Evolutionary conservation across 1,284 basidiomycete genomes (phyloP).

Genomic region (Moniliella sp.): DNA sequence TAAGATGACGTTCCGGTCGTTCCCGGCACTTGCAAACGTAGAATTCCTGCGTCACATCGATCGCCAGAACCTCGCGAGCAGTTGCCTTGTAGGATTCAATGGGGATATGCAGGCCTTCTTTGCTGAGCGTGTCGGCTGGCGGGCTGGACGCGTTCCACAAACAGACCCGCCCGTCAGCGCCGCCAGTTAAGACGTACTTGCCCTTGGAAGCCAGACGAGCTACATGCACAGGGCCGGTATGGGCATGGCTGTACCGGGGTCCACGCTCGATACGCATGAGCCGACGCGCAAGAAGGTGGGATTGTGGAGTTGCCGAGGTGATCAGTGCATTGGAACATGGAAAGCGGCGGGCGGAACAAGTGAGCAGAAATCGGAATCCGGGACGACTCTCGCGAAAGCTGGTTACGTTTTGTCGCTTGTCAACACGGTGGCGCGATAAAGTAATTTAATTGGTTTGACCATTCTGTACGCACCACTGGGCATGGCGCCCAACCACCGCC

Average conservation of each 20-base stretch:
- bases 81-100: slow-evolving; percentile 72
- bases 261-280: background rate
- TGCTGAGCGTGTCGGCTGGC: slow-evolving; percentile 1
- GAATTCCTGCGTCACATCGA: slow-evolving; percentile 71
- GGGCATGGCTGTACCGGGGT: slow-evolving; percentile 3
- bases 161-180: slow-evolving; percentile 65
- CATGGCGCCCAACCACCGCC: too few relatives aligned
- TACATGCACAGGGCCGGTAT: slow-evolving; percentile 31
- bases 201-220: slow-evolving; percentile 38
- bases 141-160: slow-evolving; percentile 69
- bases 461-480: too few relatives aligned
- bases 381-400: too few relatives aligned
- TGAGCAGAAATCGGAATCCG: too few relatives aligned
- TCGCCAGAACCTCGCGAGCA: slow-evolving; percentile 73
- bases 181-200: slow-evolving; percentile 72
- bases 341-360: too few relatives aligned
- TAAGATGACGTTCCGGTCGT: slow-evolving; percentile 69
- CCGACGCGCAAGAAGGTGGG: background rate
- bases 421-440: too few relatives aligned
- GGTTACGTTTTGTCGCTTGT: too few relatives aligned
- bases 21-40: slow-evolving; percentile 75
- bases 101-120: too few relatives aligned
- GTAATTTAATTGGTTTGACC: too few relatives aligned
- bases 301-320: too few relatives aligned
- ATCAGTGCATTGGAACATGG: too few relatives aligned